A percentile compares a stretch with the other conserved stretches of the same genome.
phyloP scores from a whole-genome alignment of 2,329 filamentous ascomycete genomes.

The Calonectria crousiana region DNA sequence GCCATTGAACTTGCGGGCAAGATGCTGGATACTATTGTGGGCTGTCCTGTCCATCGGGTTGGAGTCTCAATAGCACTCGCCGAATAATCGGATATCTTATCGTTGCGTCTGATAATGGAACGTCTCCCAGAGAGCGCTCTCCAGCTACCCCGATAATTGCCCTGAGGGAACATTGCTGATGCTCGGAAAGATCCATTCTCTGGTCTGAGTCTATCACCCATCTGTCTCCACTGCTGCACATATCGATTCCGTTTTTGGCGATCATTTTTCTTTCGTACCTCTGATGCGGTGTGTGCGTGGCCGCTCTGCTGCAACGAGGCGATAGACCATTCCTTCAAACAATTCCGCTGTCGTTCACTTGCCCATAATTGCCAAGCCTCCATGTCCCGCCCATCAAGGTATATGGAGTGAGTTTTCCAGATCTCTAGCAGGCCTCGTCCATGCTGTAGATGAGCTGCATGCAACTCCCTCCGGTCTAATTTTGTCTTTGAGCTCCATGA shows the following conservation, averaged over 20 bases:
- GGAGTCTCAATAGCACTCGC: slow-evolving; percentile 54
- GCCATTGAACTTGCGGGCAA: slow-evolving; percentile 46
- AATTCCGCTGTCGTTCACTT: slow-evolving; percentile 47
- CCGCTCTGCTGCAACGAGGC: slow-evolving; percentile 52
- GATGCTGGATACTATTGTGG: slow-evolving; percentile 51
- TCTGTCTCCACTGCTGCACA: slow-evolving; percentile 49
- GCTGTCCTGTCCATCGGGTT: slow-evolving; percentile 60
- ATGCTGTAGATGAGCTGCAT: slow-evolving; percentile 37
- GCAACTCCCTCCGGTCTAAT: slow-evolving; percentile 31
- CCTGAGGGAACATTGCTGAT: slow-evolving; percentile 25
- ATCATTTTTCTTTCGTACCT: slow-evolving; percentile 48
- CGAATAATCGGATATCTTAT: slow-evolving; percentile 35
- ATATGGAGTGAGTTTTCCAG: slow-evolving; percentile 40
- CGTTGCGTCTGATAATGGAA: slow-evolving; percentile 38
- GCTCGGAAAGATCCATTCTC: slow-evolving; percentile 25
- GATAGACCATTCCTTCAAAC: slow-evolving; percentile 53
- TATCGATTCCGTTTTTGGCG: slow-evolving; percentile 47
- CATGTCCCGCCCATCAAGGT: slow-evolving; percentile 40
- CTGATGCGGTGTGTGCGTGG: slow-evolving; percentile 52
- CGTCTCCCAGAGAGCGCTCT: slow-evolving; percentile 42
- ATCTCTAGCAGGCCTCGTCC: slow-evolving; percentile 34
- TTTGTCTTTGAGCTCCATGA: slow-evolving; percentile 39
- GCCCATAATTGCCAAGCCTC: slow-evolving; percentile 50
- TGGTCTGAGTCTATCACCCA: slow-evolving; percentile 30
- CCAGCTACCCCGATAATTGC: slow-evolving; percentile 41